Percentiles rank a stretch among this genome's conserved stretches.
Evolutionary conservation across 31 red algal genomes (phyloP).

Genomic region (Asparagopsis taxiformis): DNA sequence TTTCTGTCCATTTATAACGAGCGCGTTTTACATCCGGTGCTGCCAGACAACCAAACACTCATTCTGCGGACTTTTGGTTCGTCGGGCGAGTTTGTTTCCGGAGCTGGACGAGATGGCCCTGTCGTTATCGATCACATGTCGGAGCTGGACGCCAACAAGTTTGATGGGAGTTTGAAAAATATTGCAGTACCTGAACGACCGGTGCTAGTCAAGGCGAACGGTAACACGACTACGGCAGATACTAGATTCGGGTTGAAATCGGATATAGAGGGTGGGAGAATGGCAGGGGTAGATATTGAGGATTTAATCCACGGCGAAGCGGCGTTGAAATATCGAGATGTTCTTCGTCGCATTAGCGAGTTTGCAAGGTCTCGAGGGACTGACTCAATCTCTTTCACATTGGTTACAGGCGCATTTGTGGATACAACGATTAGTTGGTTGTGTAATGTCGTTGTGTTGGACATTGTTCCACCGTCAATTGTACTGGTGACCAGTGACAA

Average conservation of each 20-base stretch:
- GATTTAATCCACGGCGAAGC: slow-evolving; percentile 16
- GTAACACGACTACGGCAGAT: slow-evolving; percentile 7
- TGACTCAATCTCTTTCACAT: slow-evolving; percentile 38
- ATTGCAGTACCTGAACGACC: slow-evolving; percentile 48
- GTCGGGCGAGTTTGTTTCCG: slow-evolving; percentile 13
- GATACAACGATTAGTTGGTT: slow-evolving; percentile 63
- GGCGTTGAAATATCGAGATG: slow-evolving; percentile 8
- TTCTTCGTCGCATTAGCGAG: slow-evolving; percentile 30
- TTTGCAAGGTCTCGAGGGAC: slow-evolving; percentile 44
- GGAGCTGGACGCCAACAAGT: slow-evolving; percentile 38
- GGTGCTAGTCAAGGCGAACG: slow-evolving; percentile 36
- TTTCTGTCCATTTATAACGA: slow-evolving; percentile 41
- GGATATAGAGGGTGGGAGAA: background rate
- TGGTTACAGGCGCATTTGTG: slow-evolving; percentile 48
- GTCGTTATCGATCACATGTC: slow-evolving; percentile 13
- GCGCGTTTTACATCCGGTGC: slow-evolving; percentile 44
- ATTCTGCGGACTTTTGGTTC: slow-evolving; percentile 4
- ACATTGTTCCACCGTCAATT: slow-evolving; percentile 50
- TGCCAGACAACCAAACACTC: slow-evolving; percentile 26
- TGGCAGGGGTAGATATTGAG: slow-evolving; percentile 17
- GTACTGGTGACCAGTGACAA: slow-evolving; percentile 54
- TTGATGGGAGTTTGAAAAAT: slow-evolving; percentile 19
- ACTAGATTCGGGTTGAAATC: slow-evolving; percentile 4
- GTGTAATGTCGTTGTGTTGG: slow-evolving; percentile 49
- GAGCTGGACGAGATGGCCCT: slow-evolving; percentile 3